A percentile compares a stretch with the other conserved stretches of the same genome.
Evolutionary conservation across 2,329 filamentous ascomycete species (phyloP).

Genomic region (Graphilbum fragrans): DNA sequence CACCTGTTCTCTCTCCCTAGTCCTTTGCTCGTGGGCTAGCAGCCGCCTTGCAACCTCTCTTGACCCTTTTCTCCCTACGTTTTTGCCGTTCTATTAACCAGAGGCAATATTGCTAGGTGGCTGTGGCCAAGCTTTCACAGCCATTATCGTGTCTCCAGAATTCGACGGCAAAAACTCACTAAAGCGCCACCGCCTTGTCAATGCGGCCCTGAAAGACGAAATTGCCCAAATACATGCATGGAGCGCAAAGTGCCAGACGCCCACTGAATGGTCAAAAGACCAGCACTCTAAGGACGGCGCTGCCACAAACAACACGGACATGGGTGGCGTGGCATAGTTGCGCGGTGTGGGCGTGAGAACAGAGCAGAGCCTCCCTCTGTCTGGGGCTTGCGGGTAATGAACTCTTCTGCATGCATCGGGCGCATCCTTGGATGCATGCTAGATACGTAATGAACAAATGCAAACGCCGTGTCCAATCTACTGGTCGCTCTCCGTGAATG

Average conservation of each 20-base stretch:
- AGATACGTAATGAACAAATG: no score
- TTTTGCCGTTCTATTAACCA: neutral
- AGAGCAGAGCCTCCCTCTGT: no score
- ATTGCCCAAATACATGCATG: slow-evolving; percentile 89
- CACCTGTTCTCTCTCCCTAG: neutral
- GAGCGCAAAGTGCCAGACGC: slow-evolving; percentile 89
- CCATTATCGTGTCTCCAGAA: slow-evolving; percentile 49
- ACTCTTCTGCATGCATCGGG: no score
- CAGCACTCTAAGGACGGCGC: slow-evolving; percentile 22
- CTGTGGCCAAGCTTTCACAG: slow-evolving; percentile 49
- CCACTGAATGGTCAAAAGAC: slow-evolving; percentile 73
- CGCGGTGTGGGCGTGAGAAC: no score
- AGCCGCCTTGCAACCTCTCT: no score
- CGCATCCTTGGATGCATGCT: no score
- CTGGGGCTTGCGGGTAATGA: no score
- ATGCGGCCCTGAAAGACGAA: slow-evolving; percentile 70
- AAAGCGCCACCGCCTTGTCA: slow-evolving; percentile 77
- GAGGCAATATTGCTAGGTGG: slow-evolving; percentile 29
- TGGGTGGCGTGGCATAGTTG: no score
- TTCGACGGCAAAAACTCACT: slow-evolving; percentile 65
- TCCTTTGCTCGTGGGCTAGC: neutral
- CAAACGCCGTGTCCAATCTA: no score
- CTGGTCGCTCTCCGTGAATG: no score
- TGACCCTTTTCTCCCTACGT: neutral
- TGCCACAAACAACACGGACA: neutral